Evolutionary conservation across 164 flowering plant genomes (phyloP).

Genomic region (Magnolia officinalis): DNA sequence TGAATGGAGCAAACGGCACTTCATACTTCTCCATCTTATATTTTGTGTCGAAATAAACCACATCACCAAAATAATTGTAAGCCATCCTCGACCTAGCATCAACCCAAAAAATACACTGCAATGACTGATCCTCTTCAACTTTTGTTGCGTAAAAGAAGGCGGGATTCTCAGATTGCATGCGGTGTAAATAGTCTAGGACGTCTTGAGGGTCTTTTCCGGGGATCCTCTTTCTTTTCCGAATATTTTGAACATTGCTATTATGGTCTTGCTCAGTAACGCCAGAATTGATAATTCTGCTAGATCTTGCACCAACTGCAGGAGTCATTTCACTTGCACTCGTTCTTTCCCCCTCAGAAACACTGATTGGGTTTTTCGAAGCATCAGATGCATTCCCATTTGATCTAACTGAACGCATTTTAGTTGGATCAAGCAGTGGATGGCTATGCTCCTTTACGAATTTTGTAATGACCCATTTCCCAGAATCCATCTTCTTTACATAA

Average conservation of each 20-base stretch:
- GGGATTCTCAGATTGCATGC: slow-evolving; percentile 17
- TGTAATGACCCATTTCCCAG: slow-evolving; percentile 22
- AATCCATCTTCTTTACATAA: slow-evolving; percentile 13
- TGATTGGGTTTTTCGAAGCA: neutral
- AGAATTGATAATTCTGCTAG: slow-evolving; percentile 26
- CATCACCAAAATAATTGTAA: slow-evolving; percentile 22
- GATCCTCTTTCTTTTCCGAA: slow-evolving; percentile 38
- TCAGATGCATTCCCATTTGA: slow-evolving; percentile 4
- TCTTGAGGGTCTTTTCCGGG: slow-evolving; percentile 34
- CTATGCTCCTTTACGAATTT: slow-evolving; percentile 19
- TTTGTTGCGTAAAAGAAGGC: slow-evolving; percentile 18
- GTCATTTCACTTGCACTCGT: slow-evolving; percentile 48
- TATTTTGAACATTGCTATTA: neutral
- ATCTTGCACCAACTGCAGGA: slow-evolving; percentile 57
- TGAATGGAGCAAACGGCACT: slow-evolving; percentile 16
- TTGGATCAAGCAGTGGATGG: slow-evolving; percentile 36
- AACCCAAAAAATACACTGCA: slow-evolving; percentile 15
- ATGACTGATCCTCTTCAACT: slow-evolving; percentile 11
- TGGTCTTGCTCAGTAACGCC: slow-evolving; percentile 29
- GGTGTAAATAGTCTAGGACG: slow-evolving; percentile 17
- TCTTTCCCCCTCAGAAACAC: slow-evolving; percentile 18
- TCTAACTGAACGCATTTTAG: slow-evolving; percentile 49
- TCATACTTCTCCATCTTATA: slow-evolving; percentile 2
- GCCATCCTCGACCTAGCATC: slow-evolving; percentile 19
- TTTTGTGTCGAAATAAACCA: slow-evolving; percentile 11